Evolutionary conservation across 257 asterid species (phyloP), one percentile per base, ranked within the genome.

Genomic region (Gentiana macrophylla): DNA sequence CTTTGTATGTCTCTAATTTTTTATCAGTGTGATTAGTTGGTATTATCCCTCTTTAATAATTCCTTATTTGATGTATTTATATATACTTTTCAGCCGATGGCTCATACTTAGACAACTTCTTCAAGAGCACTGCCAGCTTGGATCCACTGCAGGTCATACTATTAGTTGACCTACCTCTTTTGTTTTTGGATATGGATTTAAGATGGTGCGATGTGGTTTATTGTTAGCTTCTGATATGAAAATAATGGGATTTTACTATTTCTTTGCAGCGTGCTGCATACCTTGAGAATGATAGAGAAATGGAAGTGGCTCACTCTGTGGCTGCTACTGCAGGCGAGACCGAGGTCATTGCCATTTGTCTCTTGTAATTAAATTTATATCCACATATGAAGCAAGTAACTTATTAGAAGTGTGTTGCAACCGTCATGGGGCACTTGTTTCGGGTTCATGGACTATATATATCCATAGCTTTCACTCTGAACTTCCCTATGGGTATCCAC

Each of bases 281-380:
- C 74, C 96, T 91, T 32, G 98, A 83, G 67, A 79, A 77, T 56
- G 96, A 91, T 72, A 69, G 76, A 45, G 98, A 91, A 75, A 87
- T 91, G 95, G 98, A 91, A 75, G 93, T 70, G 76, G 96, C 96
- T 60, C 96, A 87, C 77, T 83, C 90, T 35, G 90, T 83, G 62
- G 98, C 98, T 38, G 98, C 94, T 59, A 67, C 75, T 65, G 98
- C 79, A 57, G 98, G 98, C 53, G 98, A 91, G 5, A 91, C 98
- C 50, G 86, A 87, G 93, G 98, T 91, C 68, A 74, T 41, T 5
- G 46, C 46, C 11, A 41, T 41, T 5, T 41, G 10, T 41, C 46
- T 7, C 9, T 41, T 41, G 46, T 41, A 5, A 41, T 41, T 41
- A 38, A 38, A 38, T 38, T 38, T 4, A 4, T 5, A 2, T 8